Evolutionary conservation across 805 yeast genomes (phyloP), one percentile per base, ranked within the genome.

Genomic region (Kluyveromyces nonfermentans): DNA sequence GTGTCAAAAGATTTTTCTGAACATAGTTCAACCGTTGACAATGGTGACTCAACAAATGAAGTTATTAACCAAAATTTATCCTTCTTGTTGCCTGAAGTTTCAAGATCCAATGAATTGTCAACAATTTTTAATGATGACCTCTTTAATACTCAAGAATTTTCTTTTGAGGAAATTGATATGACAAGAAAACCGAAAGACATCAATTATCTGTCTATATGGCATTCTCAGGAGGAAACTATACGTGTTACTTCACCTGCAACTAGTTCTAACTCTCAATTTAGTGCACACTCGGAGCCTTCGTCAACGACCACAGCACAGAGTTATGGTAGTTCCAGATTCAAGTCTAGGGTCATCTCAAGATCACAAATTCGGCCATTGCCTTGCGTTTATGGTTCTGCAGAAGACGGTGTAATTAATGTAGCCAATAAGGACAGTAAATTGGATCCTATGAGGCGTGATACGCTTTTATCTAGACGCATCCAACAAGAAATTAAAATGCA

Each of bases 191-290:
- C 35, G 14, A 48, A 52, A 31, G 54, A 58, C 2, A 48, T 48
- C 4, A 53, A 52, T 39, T 62, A 58, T 41, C 42, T 62, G 14
- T 50, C 58, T 3, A 59, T 62, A 4, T 62, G 66, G 66, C 65
- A 59, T 43, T 47, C 44, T 10, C 66, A 62, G 39, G 61, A 59
- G 38, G 43, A 43, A n/a, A 36, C 20, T 14, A 48, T 40, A 18
- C 48, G 48, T 14, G 25, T 41, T 1, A 14, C 40, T 7, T 58
- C 64, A 4, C 63, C 64, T 9, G 52, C 54, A 7, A 31, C 48
- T 1, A 52, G 56, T 34, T 18, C 52, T 5, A 54, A 57, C 37
- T 57, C 62, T 1, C 51, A 54, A 43, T 57, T 59, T 44, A 49
- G 59, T 9, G 46, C 52, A 14, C 51, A 44, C n/a, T 50, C 56